phyloP scores from a whole-genome alignment of 2,329 filamentous ascomycete species.

The Xylariaceae sp. region DNA sequence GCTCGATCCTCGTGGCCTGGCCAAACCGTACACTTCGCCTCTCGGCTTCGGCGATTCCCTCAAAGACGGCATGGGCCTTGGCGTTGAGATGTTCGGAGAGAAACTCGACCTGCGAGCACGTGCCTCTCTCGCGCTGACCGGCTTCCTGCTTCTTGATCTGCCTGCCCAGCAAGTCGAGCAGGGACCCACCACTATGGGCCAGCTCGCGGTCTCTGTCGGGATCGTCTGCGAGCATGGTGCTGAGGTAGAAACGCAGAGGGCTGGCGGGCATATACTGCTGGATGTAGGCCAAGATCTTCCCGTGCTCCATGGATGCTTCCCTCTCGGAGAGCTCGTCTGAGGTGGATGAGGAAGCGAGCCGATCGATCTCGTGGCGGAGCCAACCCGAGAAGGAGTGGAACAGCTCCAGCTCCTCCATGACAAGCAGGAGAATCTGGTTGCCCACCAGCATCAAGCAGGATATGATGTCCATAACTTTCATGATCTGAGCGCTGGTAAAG shows the following conservation, averaged over 20 bases:
- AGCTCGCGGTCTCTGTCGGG: slow-evolving; percentile 38
- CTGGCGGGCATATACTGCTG: slow-evolving; percentile 60
- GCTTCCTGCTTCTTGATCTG: slow-evolving; percentile 40
- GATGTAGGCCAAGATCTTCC: slow-evolving; percentile 70
- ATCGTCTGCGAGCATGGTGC: slow-evolving; percentile 40
- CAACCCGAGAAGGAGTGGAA: slow-evolving; percentile 76
- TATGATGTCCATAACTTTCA: slow-evolving; percentile 60
- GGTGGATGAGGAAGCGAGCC: slow-evolving; percentile 57
- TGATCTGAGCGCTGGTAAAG: slow-evolving; percentile 56
- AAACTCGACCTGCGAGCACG: slow-evolving; percentile 55
- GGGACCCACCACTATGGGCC: slow-evolving; percentile 34
- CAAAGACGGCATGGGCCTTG: slow-evolving; percentile 55
- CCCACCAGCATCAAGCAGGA: slow-evolving; percentile 68
- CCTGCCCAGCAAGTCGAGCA: slow-evolving; percentile 42
- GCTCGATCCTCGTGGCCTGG: slow-evolving; percentile 37
- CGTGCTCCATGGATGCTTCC: slow-evolving; percentile 67
- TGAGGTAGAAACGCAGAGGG: slow-evolving; percentile 55
- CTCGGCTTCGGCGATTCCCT: slow-evolving; percentile 62
- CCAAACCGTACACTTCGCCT: slow-evolving; percentile 62
- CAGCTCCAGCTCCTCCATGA: slow-evolving; percentile 69
- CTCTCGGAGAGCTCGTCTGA: slow-evolving; percentile 70
- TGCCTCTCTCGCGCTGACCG: slow-evolving; percentile 38
- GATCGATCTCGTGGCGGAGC: slow-evolving; percentile 77
- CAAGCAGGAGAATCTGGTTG: slow-evolving; percentile 62
- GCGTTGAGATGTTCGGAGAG: slow-evolving; percentile 50